phyloP scores from a whole-genome alignment of 306 rosid genomes.

The Rosa lucieae region DNA sequence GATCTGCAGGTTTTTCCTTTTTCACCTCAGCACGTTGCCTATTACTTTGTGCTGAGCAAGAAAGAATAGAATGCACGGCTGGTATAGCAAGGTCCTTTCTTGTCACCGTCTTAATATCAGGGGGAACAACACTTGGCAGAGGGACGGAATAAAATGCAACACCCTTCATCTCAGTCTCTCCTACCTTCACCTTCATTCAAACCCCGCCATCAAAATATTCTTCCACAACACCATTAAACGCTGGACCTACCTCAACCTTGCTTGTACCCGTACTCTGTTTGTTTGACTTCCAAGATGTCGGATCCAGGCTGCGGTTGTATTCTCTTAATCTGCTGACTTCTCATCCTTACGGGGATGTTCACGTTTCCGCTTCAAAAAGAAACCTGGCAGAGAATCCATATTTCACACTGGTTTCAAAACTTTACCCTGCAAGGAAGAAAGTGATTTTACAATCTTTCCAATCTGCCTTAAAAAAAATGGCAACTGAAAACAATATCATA shows the following conservation, averaged over 20 bases:
- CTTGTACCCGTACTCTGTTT: slow-evolving; percentile 19
- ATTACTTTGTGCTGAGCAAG: slow-evolving; percentile 16
- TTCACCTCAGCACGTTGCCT: slow-evolving; percentile 33
- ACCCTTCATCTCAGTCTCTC: slow-evolving; percentile 39
- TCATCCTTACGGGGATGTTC: slow-evolving; percentile 26
- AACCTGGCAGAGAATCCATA: slow-evolving; percentile 19
- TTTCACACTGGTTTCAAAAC: not conserved
- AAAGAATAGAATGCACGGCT: slow-evolving; percentile 23
- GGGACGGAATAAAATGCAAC: slow-evolving; percentile 52
- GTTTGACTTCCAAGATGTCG: slow-evolving; percentile 26
- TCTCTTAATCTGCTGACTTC: slow-evolving; percentile 5
- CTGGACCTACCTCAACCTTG: slow-evolving; percentile 38
- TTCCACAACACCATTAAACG: slow-evolving; percentile 51
- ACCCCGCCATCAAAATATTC: slow-evolving; percentile 44
- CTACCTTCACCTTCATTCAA: slow-evolving; percentile 48
- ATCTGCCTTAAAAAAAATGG: not conserved
- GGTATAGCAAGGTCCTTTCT: slow-evolving; percentile 49
- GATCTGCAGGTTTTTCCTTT: slow-evolving; percentile 6
- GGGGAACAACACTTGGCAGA: slow-evolving; percentile 51
- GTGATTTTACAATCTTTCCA: not conserved
- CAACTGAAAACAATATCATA: not conserved
- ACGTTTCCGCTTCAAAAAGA: slow-evolving; percentile 56
- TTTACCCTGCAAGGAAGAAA: slow-evolving; percentile 29
- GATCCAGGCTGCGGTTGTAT: slow-evolving; percentile 11
- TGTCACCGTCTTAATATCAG: slow-evolving; percentile 33